These are phyloP conservation scores for Aspergillus incahuasiensis DNA, from an alignment of 495 filamentous ascomycete genomes.

Conservation along the genomic window DNA sequence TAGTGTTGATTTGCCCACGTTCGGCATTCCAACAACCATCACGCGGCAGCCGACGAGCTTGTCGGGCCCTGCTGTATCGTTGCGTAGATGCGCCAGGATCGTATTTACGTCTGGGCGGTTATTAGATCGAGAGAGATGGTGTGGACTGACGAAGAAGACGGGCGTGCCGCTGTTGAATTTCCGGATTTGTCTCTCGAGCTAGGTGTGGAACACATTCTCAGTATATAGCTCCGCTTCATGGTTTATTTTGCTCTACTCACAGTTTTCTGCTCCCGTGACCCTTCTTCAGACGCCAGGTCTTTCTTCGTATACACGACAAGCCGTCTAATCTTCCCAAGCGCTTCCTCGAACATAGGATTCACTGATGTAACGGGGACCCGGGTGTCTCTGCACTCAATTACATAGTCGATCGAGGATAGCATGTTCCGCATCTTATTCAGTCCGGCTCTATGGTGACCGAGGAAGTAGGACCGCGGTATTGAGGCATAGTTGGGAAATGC, in stretches of 20 bases:
- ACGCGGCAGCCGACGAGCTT: conserved; percentile 67
- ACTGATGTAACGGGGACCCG: conserved; percentile 81
- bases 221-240: not conserved
- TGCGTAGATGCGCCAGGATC: conserved; percentile 54
- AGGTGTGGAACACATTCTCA: not conserved
- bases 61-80: conserved; percentile 39
- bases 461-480: conserved; percentile 86
- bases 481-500: conserved; percentile 63
- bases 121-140: conserved; percentile 21
- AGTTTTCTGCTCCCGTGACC: conserved; percentile 22
- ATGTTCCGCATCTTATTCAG: conserved; percentile 78
- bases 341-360: conserved; percentile 86
- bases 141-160: conserved; percentile 61
- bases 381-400: conserved; percentile 94
- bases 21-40: conserved; percentile 94
- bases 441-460: conserved; percentile 90
- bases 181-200: conserved; percentile 48
- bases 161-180: conserved; percentile 53
- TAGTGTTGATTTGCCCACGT: conserved; percentile 84
- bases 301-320: conserved; percentile 88
- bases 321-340: conserved; percentile 61
- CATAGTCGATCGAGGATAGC: conserved; percentile 75
- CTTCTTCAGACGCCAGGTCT: conserved; percentile 58
- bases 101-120: conserved; percentile 40
- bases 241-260: conserved; percentile 24